Base-by-base conservation (phyloP, 768 basidiomycete species). In the Ramaria rubella region DNA sequence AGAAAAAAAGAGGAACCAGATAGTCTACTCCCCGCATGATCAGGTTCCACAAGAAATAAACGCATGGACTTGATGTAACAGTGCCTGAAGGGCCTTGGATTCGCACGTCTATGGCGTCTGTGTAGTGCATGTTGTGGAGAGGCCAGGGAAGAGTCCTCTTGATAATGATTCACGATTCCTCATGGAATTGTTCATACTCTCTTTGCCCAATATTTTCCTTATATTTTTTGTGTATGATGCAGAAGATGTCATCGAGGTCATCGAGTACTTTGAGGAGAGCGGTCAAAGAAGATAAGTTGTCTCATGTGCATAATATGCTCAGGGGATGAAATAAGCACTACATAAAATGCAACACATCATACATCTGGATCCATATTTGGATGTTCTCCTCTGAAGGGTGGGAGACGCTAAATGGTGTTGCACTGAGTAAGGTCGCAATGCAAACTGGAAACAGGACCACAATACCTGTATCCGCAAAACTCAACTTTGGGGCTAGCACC, bases 281-380 rank as follows among this genome's bases (percentile, higher is more conserved):
- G 14, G 82, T 79, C 15, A 94, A 72, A 0, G 95, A 91, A 3
- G 94, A 95, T n/a, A 89, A 75, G 34, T 83, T 79, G 66, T 97
- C 95, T 96, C 65, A 21, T 38, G 2, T 11, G 26, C 15, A 31
- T 30, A 29, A 34, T 24, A 43, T 26, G 5, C 54, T 5, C 24
- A 34, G 21, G 17, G 1, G 17, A 30, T 21, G 29, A 19, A 38
- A 51, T 24, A 24, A 31, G 27, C 8, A n/a, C 14, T 38, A 17
- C n/a, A n/a, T 46, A 38, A 44, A 33, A 8, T 26, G 29, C 12
- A 23, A 54, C 93, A 60, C 64, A 97, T 94, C 94, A 63, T 97
- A 96, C 95, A 98, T 98, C 81, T 98, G 95, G 59, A 98, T 92
- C n/a, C 96, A 89, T 26, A 98, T 74, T 65, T 97, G 90, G 64